phyloP scores from a whole-genome alignment of 2,329 filamentous ascomycete genomes.

The Calonectria henricotiae region DNA sequence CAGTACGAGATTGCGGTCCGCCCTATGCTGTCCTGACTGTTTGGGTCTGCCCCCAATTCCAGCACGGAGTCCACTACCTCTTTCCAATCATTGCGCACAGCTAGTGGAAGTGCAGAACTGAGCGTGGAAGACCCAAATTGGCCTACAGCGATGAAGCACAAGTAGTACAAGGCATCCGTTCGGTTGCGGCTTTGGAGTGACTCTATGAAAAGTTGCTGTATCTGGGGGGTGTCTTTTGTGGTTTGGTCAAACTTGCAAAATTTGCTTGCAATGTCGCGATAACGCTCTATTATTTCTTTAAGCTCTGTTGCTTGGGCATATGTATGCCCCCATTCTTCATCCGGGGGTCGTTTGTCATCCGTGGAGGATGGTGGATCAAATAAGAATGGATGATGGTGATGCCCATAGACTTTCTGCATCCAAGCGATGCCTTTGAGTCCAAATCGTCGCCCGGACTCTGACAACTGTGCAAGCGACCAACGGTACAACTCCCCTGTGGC shows the following conservation, averaged over 20 bases:
- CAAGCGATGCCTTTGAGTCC: constrained; percentile 10
- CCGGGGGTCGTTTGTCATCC: background rate
- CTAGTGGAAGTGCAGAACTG: constrained; percentile 1
- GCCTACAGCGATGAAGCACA: background rate
- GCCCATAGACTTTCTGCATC: constrained; percentile 2
- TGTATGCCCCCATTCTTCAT: background rate
- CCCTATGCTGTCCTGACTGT: background rate
- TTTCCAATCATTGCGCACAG: constrained; percentile 11
- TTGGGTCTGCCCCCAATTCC: constrained; percentile 2
- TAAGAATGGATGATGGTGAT: background rate
- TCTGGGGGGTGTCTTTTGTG: background rate
- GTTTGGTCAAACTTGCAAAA: constrained; percentile 12
- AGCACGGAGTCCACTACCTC: constrained; percentile 12
- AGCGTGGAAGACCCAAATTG: background rate
- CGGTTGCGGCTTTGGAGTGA: background rate
- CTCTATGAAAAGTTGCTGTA: background rate
- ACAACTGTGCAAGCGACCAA: constrained; percentile 2
- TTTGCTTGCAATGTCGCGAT: background rate
- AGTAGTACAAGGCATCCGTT: background rate
- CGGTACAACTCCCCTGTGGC: background rate
- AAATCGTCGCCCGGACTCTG: constrained; percentile 1
- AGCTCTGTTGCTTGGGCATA: background rate
- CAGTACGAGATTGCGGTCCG: constrained; percentile 10
- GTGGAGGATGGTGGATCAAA: background rate
- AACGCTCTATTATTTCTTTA: background rate